Evolutionary conservation across 2,329 filamentous ascomycete genomes (phyloP).

Genomic region (Pleurostoma richardsiae): DNA sequence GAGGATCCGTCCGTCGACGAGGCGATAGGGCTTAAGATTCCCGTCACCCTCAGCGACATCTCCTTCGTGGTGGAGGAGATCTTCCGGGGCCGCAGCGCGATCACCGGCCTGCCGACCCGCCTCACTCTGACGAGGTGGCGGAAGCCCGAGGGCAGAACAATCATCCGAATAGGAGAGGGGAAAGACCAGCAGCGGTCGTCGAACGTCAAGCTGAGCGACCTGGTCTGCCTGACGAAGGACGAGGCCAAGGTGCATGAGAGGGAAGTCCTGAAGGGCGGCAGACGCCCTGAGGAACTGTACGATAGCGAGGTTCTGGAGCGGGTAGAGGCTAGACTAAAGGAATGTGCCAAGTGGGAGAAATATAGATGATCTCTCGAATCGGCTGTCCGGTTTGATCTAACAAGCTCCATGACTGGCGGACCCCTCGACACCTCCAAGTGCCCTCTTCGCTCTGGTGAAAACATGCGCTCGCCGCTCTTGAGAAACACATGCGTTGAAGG

Average conservation of each 20-base stretch:
- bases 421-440: too few relatives aligned
- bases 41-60: constrained; percentile 73
- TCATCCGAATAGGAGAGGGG: constrained; percentile 55
- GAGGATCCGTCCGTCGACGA: constrained; percentile 40
- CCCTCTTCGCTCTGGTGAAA: too few relatives aligned
- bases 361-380: constrained; percentile 30
- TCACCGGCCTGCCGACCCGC: constrained; percentile 77
- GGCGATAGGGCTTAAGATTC: constrained; percentile 69
- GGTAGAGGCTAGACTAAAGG: constrained; percentile 62
- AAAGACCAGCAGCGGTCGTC: constrained; percentile 74
- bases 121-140: constrained; percentile 79
- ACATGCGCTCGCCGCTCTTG: too few relatives aligned
- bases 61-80: constrained; percentile 88
- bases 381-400: not conserved
- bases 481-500: too few relatives aligned
- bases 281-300: constrained; percentile 69
- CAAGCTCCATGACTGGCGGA: not conserved
- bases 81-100: constrained; percentile 73
- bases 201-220: constrained; percentile 60
- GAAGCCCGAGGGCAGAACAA: constrained; percentile 55
- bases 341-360: constrained; percentile 59
- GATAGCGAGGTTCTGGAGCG: constrained; percentile 58
- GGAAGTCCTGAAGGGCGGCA: constrained; percentile 67
- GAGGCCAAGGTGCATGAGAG: constrained; percentile 78
- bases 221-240: constrained; percentile 92